These are phyloP conservation scores for Polytrichum commune DNA, from an alignment of 225 moss, liverwort and hornwort genomes.

Conservation along the genomic window DNA sequence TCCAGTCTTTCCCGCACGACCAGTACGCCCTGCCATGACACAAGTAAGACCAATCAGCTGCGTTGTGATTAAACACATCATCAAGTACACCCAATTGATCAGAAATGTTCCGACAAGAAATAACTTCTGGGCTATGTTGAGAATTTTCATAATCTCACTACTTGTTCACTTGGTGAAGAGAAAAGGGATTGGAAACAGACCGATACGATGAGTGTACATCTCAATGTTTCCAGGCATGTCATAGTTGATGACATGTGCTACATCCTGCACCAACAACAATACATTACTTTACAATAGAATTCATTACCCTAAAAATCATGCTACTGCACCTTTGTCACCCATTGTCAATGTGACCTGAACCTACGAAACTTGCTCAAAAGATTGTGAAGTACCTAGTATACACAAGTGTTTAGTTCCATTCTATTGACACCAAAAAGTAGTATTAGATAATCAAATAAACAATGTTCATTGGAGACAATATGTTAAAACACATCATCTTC, in stretches of 20 bases:
- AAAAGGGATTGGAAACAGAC: conserved; percentile 24
- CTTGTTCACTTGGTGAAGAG: not conserved
- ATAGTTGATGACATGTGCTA: conserved; percentile 91
- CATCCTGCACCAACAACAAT: conserved; percentile 60
- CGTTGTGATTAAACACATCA: not conserved
- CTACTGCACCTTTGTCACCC: not conserved
- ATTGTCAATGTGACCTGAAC: not conserved
- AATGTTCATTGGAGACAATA: not conserved
- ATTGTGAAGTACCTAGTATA: not conserved
- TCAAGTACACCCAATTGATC: not conserved
- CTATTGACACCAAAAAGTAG: not conserved
- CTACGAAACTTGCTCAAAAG: not conserved
- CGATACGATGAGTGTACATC: conserved; percentile 98
- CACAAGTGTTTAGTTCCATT: not conserved
- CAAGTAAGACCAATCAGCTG: not conserved
- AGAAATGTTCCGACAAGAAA: not conserved
- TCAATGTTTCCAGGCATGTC: conserved; percentile 95
- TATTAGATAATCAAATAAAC: not conserved
- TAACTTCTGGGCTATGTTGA: not conserved
- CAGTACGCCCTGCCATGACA: conserved; percentile 74
- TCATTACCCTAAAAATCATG: conserved; percentile 5
- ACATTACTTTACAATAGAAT: not conserved
- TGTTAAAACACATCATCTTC: too few species aligned
- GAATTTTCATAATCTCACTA: not conserved
- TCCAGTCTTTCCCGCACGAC: conserved; percentile 99